Evolutionary conservation across 2,329 filamentous ascomycete species (phyloP), one percentile per base, ranked within the genome.

Genomic region (Metarhizium robertsii): DNA sequence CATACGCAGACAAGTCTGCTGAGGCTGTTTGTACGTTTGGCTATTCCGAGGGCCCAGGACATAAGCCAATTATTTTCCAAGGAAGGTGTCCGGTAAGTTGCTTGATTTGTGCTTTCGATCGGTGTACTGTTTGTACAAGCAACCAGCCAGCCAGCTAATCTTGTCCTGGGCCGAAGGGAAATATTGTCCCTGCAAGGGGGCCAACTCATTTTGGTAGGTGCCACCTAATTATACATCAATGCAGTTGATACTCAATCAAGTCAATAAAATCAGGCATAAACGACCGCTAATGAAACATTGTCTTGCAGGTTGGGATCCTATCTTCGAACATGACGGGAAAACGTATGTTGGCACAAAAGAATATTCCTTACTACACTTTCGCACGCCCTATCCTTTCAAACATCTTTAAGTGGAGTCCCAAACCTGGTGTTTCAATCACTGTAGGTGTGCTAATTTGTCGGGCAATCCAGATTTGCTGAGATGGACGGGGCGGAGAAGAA

Each of bases 11-110:
- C 73, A 96, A 96, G 72, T 88, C 86, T 48, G 91, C 91, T 48
- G 85, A 95, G 72, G 92, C 94, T 18, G 88, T 99, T 49, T 96
- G 92, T 74, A 99, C 94, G 0, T 99, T 99, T 73, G 94, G 86
- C 29, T 96, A 95, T 73, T 94, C 84, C 54, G 80, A 85, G 60
- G 94, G 92, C 0, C 94, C 92, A 4, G 92, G 89, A 2, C 78
- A 89, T 53, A 84, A 95, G 66, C 86, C 90, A 1, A 79, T 95
- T 32, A 77, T 97, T 16, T 99, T 99, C 73, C 92, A 99, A 72
- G 94, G 94, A 8, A 80, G 90, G 57, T 96, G 92, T 13, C 79
- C 88, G 63, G 88, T 90, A 73, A 67, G 78, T 69, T 36, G 18
- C n/a, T 6, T 18, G 25, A 20, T 20, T 20, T 45, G n/a, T 13